phyloP scores from a whole-genome alignment of 2,329 filamentous ascomycete species.

The Thermomyces lanuginosus region DNA sequence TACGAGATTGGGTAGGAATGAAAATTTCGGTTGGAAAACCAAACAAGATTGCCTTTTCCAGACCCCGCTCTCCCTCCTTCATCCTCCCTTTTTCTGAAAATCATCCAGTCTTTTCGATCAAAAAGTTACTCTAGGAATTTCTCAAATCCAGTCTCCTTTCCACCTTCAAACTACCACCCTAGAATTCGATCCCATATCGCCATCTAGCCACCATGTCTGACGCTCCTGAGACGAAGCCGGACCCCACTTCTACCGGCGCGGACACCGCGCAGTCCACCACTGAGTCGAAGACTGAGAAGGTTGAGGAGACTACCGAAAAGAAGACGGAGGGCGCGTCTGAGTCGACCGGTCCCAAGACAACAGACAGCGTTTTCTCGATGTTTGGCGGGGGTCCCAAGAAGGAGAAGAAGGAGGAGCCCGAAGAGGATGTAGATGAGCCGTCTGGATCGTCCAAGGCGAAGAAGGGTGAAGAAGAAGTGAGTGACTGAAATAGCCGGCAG shows the following conservation, averaged over 20 bases:
- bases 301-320: slow-evolving; percentile 12
- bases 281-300: slow-evolving; percentile 13
- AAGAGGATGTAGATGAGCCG: slow-evolving; percentile 69
- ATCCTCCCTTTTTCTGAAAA: no score
- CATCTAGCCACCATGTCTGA: slow-evolving; percentile 23
- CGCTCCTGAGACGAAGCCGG: slow-evolving; percentile 26
- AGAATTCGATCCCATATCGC: not conserved
- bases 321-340: slow-evolving; percentile 19
- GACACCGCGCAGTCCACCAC: slow-evolving; percentile 18
- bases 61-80: no score
- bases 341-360: slow-evolving; percentile 24
- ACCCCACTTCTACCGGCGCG: slow-evolving; percentile 26
- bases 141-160: not conserved
- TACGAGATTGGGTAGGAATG: no score
- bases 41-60: slow-evolving; percentile 5
- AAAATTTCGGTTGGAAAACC: slow-evolving; percentile 3
- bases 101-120: no score
- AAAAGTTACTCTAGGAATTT: no score
- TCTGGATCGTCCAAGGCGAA: slow-evolving; percentile 78
- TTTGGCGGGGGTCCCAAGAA: slow-evolving; percentile 96
- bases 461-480: slow-evolving; percentile 42
- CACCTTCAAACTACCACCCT: slow-evolving; percentile 1
- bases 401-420: slow-evolving; percentile 73
- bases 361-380: slow-evolving; percentile 77
- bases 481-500: no score